Evolutionary conservation across 2,329 filamentous ascomycete species (phyloP).

Genomic region (Cytospora chrysosperma): DNA sequence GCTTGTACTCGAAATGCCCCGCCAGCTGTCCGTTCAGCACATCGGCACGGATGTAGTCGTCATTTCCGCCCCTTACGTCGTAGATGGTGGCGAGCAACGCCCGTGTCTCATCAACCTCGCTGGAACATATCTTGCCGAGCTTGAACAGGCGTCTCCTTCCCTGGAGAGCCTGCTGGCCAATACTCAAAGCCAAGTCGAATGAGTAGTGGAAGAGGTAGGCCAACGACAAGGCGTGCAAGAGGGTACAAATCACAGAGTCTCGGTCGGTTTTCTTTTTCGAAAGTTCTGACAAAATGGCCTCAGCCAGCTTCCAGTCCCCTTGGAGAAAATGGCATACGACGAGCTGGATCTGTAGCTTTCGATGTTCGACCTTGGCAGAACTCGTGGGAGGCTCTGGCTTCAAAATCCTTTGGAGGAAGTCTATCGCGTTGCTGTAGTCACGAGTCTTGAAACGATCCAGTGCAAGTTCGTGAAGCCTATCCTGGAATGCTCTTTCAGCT

Average conservation of each 20-base stretch:
- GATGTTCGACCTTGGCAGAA: not conserved
- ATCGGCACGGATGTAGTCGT: slow-evolving; percentile 29
- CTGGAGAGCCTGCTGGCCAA: slow-evolving; percentile 27
- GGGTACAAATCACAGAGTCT: slow-evolving; percentile 27
- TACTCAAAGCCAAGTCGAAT: slow-evolving; percentile 28
- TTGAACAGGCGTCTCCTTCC: slow-evolving; percentile 29
- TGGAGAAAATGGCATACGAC: slow-evolving; percentile 29
- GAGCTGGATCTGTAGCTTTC: slow-evolving; percentile 28
- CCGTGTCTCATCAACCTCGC: slow-evolving; percentile 27
- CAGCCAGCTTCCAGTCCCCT: slow-evolving; percentile 27
- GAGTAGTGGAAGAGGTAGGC: slow-evolving; percentile 27
- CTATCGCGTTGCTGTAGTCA: slow-evolving; percentile 28
- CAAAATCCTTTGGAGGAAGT: slow-evolving; percentile 28
- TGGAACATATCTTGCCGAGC: slow-evolving; percentile 4
- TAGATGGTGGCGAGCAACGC: slow-evolving; percentile 30
- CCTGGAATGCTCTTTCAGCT: slow-evolving; percentile 25
- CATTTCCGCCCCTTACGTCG: slow-evolving; percentile 22
- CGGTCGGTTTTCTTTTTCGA: slow-evolving; percentile 20
- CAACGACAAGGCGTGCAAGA: slow-evolving; percentile 29
- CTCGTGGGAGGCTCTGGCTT: slow-evolving; percentile 11
- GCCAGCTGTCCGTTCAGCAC: slow-evolving; percentile 27
- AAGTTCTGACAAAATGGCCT: slow-evolving; percentile 24
- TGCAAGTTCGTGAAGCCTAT: slow-evolving; percentile 29
- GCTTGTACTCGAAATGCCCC: slow-evolving; percentile 2
- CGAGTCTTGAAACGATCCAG: slow-evolving; percentile 28